A percentile compares a stretch with the other conserved stretches of the same genome.
Conservation (phyloP, 2,329 filamentous ascomycete species). For the Talaromyces sp. region DNA sequence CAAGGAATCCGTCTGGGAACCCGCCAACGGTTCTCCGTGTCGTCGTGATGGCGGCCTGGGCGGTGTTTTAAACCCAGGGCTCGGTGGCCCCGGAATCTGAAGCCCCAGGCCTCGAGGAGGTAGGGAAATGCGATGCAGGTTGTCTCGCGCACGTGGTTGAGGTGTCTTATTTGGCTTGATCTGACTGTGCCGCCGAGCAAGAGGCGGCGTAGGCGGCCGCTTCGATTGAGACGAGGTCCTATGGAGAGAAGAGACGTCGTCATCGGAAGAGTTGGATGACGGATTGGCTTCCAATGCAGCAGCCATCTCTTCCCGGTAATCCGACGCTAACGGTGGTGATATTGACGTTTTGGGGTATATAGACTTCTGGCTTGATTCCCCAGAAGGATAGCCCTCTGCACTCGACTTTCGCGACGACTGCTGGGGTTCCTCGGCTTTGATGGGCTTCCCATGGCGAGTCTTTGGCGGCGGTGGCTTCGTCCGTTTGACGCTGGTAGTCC, state of each 20-base stretch:
- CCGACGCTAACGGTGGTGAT: constrained; percentile 11
- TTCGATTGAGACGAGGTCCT: constrained; percentile 33
- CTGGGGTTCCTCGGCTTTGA: constrained; percentile 43
- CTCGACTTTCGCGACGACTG: constrained; percentile 16
- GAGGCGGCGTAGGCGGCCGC: constrained; percentile 44
- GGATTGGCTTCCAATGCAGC: constrained; percentile 48
- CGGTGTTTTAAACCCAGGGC: constrained; percentile 36
- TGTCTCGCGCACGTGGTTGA: constrained; percentile 25
- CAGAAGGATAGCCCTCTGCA: constrained; percentile 8
- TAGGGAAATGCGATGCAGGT: constrained; percentile 26
- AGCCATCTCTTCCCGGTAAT: constrained; percentile 52
- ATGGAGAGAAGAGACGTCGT: constrained; percentile 18
- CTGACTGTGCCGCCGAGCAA: constrained; percentile 45
- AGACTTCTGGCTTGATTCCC: constrained; percentile 21
- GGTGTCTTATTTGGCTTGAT: constrained; percentile 30
- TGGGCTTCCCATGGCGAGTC: constrained; percentile 72
- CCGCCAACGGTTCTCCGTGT: constrained; percentile 4
- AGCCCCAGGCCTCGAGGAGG: constrained; percentile 45
- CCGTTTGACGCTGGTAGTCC: constrained; percentile 37
- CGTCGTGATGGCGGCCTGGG: constrained; percentile 55
- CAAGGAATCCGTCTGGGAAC: constrained; percentile 13
- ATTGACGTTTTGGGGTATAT: constrained; percentile 18
- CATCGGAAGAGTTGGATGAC: constrained; percentile 21
- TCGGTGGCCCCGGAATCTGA: constrained; percentile 25
- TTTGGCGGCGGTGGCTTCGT: constrained; percentile 69